Base-by-base conservation (phyloP, 2,329 filamentous ascomycete genomes). In the Lachnellula occidentalis region DNA sequence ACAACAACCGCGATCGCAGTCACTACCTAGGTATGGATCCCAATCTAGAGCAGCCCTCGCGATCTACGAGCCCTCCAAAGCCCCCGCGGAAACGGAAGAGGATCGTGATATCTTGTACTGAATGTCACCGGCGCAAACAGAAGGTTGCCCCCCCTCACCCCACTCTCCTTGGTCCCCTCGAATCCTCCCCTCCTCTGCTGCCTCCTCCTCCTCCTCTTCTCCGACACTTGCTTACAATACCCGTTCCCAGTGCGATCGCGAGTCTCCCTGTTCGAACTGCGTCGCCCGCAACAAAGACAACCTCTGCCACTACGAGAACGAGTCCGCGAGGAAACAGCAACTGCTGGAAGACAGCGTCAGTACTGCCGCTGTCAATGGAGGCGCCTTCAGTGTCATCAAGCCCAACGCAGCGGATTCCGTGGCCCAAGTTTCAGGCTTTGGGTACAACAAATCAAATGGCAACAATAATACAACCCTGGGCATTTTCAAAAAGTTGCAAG, bases 81-180 rank as follows among this genome's bases (percentile, higher is more conserved):
- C 55, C 60, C 1, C 64, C 64, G n/a, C 56, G 78, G 53, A 85
- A 85, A 69, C 74, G 82, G 60, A 76, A 79, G 63, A 75, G 82
- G 39, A 73, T 81, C 42, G 80, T 85, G 45, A 81, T 85, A 54
- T 84, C 80, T 7, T 86, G 82, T 61, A 81, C 77, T 11, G 82
- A 86, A 65, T 86, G 82, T 61, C 82, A 85, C 67, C 74, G 82
- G 57, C 75, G 82, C 56, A 86, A 86, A 65, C 66, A 68, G 56
- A 68, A 68, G 65, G 66, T 67, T 58, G 17, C 19, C 41, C 22
- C 11, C 11, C 31, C 31, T 11, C 36, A 19, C 21, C 34, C 19
- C 36, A 34, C 15, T 24, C 24, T 6, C 47, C n/a, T n/a, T n/a
- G n/a, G n/a, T n/a, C n/a, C n/a, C n/a, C n/a, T n/a, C n/a, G n/a